Percentiles rank a stretch among this genome's conserved stretches.
These are phyloP conservation scores for Clitocybe nebularis DNA, from an alignment of 1,284 basidiomycete genomes.

Conservation along the genomic window DNA sequence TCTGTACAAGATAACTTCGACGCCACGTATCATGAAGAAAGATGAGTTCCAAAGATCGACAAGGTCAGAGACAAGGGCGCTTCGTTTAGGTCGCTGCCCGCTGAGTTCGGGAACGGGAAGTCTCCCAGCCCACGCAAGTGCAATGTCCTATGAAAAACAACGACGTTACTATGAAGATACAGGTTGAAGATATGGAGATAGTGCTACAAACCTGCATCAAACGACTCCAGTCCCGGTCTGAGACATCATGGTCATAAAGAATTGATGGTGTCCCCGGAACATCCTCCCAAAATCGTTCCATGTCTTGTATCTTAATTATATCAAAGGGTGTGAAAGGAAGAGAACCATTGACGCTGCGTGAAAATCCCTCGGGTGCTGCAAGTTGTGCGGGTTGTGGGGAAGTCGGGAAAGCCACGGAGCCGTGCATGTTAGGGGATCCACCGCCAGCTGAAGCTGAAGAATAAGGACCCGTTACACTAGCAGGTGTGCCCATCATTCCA, in stretches of 20 bases:
- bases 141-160: conserved; percentile 50
- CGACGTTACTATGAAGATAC: conserved; percentile 7
- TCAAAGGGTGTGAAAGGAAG: conserved; percentile 68
- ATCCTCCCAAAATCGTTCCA: conserved; percentile 65
- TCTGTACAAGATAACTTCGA: conserved; percentile 72
- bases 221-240: conserved; percentile 71
- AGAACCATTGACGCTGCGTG: conserved; percentile 60
- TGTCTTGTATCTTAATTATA: conserved; percentile 63
- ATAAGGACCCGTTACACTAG: conserved; percentile 14
- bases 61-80: conserved; percentile 54
- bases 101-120: conserved; percentile 55
- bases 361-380: conserved; percentile 65
- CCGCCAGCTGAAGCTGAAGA: conserved; percentile 16
- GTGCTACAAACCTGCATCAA: conserved; percentile 57
- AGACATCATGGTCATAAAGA: conserved; percentile 72
- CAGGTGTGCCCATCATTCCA: conserved; percentile 9
- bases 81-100: conserved; percentile 53
- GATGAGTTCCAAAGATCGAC: conserved; percentile 73
- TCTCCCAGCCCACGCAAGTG: conserved; percentile 67
- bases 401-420: conserved; percentile 14
- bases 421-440: conserved; percentile 25
- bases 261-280: conserved; percentile 68
- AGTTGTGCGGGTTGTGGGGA: conserved; percentile 37
- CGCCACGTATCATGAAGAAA: conserved; percentile 67
- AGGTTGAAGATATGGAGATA: conserved; percentile 1